Base-by-base conservation (phyloP, 345 rosid species). In the Excoecaria cochinchinensis region DNA sequence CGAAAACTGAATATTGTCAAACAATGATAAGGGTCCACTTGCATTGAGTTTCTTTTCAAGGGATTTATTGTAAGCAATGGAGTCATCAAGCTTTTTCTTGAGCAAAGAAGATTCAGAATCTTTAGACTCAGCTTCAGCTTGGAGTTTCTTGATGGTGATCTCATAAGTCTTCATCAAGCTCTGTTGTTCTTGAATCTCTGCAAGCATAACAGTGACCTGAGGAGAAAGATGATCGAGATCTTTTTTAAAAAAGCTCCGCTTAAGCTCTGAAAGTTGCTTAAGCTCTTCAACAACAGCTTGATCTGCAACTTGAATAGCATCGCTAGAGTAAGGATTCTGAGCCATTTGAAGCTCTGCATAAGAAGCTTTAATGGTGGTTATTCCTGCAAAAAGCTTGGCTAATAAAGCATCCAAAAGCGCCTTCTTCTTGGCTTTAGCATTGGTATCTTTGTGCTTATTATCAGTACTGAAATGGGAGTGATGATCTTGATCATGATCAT, bases 171-270 rank as follows among this genome's bases (percentile, higher is more conserved):
- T 90, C 90, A 93, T 89, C 79, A 95, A 77, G 72, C 96, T 86
- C 88, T 95, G 99, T 70, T 95, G 99, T 68, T 95, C 99, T 14
- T 91, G 99, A 77, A 95, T 87, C 89, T 95, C 98, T 1, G 99
- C 97, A 0, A 95, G 82, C 94, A 95, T 90, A 62, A 89, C 48
- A 8, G 99, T 90, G 9, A 95, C 96, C 16, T 93, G 98, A 0
- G 98, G 97, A 0, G 97, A 93, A 6, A 92, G 85, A 31, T 70
- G 75, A 76, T 92, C 90, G 69, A 95, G 85, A 16, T 91, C 91
- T 6, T 88, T 90, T 79, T 86, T 89, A 5, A 88, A 58, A 64
- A 91, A 93, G 74, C 80, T 82, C 12, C 92, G 86, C 72, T 93
- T 95, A 11, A 95, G 81, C 55, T 93, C 94, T 2, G 99, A 95